A percentile compares a stretch with the other conserved stretches of the same genome.
Conservation (phyloP, 164 flowering plant species). For the Cinnamomum chago region DNA sequence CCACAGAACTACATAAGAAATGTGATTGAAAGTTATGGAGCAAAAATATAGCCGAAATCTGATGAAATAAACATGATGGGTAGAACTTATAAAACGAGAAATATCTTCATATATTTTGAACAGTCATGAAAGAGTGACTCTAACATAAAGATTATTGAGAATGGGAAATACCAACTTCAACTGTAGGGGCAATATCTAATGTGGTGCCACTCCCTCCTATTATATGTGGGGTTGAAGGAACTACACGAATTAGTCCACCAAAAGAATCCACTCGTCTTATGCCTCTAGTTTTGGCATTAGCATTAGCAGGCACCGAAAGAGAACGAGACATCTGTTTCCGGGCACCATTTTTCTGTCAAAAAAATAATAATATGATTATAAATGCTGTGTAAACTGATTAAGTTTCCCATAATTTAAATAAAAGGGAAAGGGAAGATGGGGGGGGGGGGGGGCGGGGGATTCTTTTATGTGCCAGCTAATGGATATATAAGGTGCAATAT, state of each 20-base stretch:
- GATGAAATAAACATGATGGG: not conserved
- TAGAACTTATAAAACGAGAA: not conserved
- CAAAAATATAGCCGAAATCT: constrained; percentile 6
- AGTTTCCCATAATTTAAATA: not conserved
- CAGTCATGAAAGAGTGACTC: not conserved
- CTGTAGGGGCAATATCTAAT: constrained; percentile 19
- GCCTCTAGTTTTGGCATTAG: constrained; percentile 31
- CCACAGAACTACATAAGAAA: constrained; percentile 22
- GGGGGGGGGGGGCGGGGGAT: not conserved
- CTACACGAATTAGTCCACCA: constrained; percentile 55
- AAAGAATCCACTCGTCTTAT: constrained; percentile 59
- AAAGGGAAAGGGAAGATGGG: not conserved
- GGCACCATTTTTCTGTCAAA: constrained; percentile 46
- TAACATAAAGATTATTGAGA: constrained; percentile 5
- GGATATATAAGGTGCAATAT: not conserved
- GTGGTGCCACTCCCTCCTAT: constrained; percentile 33
- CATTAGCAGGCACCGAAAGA: constrained; percentile 66
- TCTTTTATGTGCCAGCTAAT: not conserved
- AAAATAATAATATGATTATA: not conserved
- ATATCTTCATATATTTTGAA: not conserved
- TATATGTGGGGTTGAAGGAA: constrained; percentile 72
- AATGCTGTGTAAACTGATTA: not conserved
- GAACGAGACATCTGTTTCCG: constrained; percentile 60
- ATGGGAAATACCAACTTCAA: constrained; percentile 46
- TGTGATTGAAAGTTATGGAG: constrained; percentile 8